phyloP scores from a whole-genome alignment of 2,329 filamentous ascomycete species.

The Achaetomium macrosporum region DNA sequence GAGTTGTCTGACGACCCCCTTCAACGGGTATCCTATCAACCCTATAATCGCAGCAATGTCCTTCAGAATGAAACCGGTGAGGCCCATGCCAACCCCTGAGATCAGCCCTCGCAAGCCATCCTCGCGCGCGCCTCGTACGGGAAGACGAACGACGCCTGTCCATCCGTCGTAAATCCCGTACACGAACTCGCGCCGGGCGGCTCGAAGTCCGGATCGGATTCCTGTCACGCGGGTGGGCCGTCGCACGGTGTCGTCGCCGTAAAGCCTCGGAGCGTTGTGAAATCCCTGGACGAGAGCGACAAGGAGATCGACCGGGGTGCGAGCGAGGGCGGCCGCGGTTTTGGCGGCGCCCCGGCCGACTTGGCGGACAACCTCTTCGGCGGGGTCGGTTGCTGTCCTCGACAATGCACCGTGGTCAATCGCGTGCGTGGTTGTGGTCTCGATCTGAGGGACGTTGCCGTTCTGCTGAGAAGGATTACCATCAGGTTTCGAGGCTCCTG shows the following conservation, averaged over 20 bases:
- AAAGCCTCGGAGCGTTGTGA: constrained; percentile 64
- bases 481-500: constrained; percentile 1
- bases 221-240: constrained; percentile 58
- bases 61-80: constrained; percentile 60
- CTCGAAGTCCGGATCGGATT: constrained; percentile 56
- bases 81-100: constrained; percentile 55
- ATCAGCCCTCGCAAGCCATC: constrained; percentile 37
- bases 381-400: constrained; percentile 27
- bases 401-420: constrained; percentile 25
- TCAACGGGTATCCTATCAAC: constrained; percentile 56
- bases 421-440: constrained; percentile 19
- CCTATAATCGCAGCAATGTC: constrained; percentile 56
- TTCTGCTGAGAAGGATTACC: constrained; percentile 3
- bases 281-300: constrained; percentile 62
- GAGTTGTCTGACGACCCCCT: constrained; percentile 57
- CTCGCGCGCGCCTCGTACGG: constrained; percentile 51
- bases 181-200: constrained; percentile 55
- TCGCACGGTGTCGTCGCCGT: constrained; percentile 64
- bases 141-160: constrained; percentile 56
- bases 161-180: constrained; percentile 62
- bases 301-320: constrained; percentile 55
- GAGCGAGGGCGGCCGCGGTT: constrained; percentile 46
- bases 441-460: not conserved
- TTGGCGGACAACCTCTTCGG: constrained; percentile 43
- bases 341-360: constrained; percentile 47